Conservation (phyloP, 352 stramenopile genomes). For the Pythium biforme region DNA sequence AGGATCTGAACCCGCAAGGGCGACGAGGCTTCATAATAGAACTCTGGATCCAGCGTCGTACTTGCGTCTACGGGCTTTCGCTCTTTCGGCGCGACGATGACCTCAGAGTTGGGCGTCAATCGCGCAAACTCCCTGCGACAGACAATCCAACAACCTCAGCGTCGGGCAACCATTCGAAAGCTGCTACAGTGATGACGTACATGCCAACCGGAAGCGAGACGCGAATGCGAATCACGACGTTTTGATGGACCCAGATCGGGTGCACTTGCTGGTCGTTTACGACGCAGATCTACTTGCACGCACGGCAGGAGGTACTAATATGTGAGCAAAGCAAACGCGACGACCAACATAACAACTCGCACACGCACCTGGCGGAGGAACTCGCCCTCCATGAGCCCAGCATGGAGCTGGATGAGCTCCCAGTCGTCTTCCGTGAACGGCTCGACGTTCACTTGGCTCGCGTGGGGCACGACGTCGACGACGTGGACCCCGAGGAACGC, state of each 20-base stretch:
- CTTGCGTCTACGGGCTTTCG: conserved; percentile 33
- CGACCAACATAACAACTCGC: neutral
- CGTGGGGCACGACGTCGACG: conserved; percentile 66
- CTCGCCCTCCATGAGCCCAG: conserved; percentile 76
- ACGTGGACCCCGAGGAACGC: conserved; percentile 70
- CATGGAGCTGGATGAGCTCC: conserved; percentile 89
- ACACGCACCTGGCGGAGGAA: conserved; percentile 76
- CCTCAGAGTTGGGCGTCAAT: conserved; percentile 64
- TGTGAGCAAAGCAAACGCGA: neutral
- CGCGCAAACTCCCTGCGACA: conserved; percentile 58
- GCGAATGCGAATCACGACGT: conserved; percentile 69
- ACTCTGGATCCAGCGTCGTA: conserved; percentile 39
- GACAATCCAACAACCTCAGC: too few species aligned
- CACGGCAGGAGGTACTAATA: neutral
- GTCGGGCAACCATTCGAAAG: too few species aligned
- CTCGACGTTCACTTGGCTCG: conserved; percentile 78
- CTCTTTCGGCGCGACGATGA: conserved; percentile 78
- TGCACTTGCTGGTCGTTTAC: conserved; percentile 86
- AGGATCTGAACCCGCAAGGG: conserved; percentile 48
- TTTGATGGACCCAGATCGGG: conserved; percentile 80
- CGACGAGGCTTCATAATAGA: conserved; percentile 62
- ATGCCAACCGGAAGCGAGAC: conserved; percentile 60
- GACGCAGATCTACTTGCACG: conserved; percentile 76
- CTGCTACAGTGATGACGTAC: conserved; percentile 44
- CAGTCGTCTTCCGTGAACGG: conserved; percentile 86